phyloP scores from a whole-genome alignment of 139 green algal genomes.

The Micractinium sp. region DNA sequence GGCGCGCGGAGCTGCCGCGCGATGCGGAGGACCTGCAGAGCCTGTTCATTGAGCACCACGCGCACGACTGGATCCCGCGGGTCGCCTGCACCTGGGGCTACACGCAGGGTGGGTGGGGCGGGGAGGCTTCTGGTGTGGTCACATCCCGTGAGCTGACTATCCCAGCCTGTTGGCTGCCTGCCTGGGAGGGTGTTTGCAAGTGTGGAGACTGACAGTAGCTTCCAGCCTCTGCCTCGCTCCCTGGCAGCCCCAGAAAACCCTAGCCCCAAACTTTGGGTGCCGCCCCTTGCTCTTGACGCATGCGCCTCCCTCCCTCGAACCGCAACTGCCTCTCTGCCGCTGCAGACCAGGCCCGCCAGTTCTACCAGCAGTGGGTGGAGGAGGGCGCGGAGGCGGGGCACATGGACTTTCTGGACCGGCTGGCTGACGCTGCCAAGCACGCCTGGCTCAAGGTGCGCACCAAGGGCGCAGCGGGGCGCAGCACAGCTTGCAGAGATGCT shows the following conservation, averaged over 20 bases:
- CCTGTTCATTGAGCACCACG: conserved; percentile 22
- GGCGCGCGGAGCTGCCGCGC: not conserved
- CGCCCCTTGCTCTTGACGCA: not conserved
- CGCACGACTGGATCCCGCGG: conserved; percentile 19
- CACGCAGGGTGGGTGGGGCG: not conserved
- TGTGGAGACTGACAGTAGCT: not conserved
- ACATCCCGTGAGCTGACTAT: not conserved
- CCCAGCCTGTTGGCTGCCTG: too few species aligned
- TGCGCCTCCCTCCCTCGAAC: not conserved
- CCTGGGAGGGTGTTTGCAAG: not conserved
- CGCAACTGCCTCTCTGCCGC: not conserved
- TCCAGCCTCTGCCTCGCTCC: too few species aligned
- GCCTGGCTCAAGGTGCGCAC: conserved; percentile 3
- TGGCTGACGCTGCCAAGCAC: conserved; percentile 6
- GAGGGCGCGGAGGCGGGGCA: conserved; percentile 1
- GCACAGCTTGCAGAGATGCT: too few species aligned
- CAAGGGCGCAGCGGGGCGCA: not conserved
- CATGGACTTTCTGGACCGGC: conserved; percentile 6
- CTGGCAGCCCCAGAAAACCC: too few species aligned
- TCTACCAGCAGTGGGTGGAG: conserved; percentile 22
- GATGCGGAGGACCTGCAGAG: conserved; percentile 2
- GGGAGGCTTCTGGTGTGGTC: not conserved
- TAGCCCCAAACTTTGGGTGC: not conserved
- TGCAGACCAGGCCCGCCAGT: conserved; percentile 14
- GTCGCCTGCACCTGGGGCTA: conserved; percentile 1